These are phyloP conservation scores for Trematosphaeria pertusa DNA, from an alignment of 2,329 filamentous ascomycete genomes.

Conservation along the genomic window DNA sequence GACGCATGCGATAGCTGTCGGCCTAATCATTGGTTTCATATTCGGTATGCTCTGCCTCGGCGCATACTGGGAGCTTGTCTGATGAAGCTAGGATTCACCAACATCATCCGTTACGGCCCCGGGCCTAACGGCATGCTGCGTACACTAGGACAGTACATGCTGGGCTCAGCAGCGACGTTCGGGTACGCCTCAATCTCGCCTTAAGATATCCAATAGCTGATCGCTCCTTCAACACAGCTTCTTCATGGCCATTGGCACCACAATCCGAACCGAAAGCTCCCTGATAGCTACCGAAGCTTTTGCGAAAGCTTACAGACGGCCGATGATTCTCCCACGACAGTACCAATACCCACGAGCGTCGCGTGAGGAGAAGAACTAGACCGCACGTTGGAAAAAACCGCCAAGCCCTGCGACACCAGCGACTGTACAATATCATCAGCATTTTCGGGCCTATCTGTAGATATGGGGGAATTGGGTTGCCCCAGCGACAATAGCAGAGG, in stretches of 20 bases:
- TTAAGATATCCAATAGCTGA: background rate
- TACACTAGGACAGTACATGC: conserved; percentile 96
- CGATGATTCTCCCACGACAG: conserved; percentile 68
- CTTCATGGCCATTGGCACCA: conserved; percentile 99
- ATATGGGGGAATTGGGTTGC: too few relatives aligned
- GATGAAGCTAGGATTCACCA: conserved; percentile 73
- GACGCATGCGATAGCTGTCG: conserved; percentile 73
- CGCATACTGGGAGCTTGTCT: conserved; percentile 17
- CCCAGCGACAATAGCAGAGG: too few relatives aligned
- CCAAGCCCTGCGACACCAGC: too few relatives aligned
- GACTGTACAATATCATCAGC: too few relatives aligned
- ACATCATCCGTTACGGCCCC: conserved; percentile 93
- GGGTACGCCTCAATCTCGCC: conserved; percentile 66
- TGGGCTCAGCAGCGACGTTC: conserved; percentile 92
- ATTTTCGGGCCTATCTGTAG: too few relatives aligned
- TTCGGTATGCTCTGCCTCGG: conserved; percentile 69
- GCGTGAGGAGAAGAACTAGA: conserved; percentile 39
- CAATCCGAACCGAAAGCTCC: conserved; percentile 90
- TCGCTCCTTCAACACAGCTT: conserved; percentile 65
- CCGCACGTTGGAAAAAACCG: too few relatives aligned
- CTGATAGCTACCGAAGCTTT: conserved; percentile 78
- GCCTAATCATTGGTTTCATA: conserved; percentile 96
- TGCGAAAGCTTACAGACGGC: conserved; percentile 71
- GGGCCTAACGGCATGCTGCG: conserved; percentile 93
- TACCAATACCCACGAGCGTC: conserved; percentile 35